Evolutionary conservation across 768 basidiomycete genomes (phyloP).

Genomic region (Clitopilus passeckerianus): DNA sequence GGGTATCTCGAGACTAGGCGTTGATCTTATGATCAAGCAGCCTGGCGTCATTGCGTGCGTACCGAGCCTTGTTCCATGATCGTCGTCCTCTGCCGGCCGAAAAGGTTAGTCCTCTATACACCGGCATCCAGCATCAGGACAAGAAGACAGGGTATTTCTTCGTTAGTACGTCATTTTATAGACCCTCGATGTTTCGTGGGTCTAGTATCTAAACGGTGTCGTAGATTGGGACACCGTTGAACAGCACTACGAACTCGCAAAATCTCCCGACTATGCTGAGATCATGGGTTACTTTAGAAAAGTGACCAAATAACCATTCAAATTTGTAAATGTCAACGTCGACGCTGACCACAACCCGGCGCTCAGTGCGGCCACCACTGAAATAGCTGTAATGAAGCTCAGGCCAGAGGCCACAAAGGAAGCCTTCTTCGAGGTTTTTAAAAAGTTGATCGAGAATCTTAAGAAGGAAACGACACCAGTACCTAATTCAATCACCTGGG

Average conservation of each 20-base stretch:
- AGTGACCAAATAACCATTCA: not conserved
- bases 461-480: not conserved
- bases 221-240: not conserved
- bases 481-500: slow-evolving; percentile 9
- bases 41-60: not conserved
- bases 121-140: not conserved
- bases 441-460: not conserved
- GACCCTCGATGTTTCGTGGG: not conserved
- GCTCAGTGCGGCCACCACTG: slow-evolving; percentile 8
- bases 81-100: not conserved
- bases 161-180: not conserved
- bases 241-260: not conserved
- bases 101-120: not conserved
- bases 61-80: not conserved
- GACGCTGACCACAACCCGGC: not conserved
- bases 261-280: not conserved
- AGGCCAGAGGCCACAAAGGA: slow-evolving; percentile 1
- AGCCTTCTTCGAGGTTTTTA: not conserved
- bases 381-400: slow-evolving; percentile 6
- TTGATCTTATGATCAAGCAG: not conserved
- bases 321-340: not conserved
- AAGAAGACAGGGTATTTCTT: not conserved
- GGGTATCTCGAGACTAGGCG: not conserved
- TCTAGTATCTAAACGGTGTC: not conserved
- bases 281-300: not conserved